These are phyloP conservation scores for Phytopythium chamaehyphon DNA, from an alignment of 352 stramenopile genomes.

Conservation along the genomic window DNA sequence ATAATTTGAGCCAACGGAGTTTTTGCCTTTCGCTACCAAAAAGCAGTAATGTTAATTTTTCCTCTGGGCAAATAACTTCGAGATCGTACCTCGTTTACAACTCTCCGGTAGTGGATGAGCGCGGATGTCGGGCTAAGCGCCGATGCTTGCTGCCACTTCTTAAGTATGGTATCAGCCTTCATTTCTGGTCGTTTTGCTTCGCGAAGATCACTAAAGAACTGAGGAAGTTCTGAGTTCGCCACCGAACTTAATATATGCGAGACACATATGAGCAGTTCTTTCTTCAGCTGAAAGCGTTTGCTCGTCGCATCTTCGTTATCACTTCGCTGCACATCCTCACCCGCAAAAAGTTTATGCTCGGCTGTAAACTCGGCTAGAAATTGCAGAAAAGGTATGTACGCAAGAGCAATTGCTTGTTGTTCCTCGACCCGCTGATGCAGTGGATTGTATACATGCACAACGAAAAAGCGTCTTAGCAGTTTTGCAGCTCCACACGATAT, in stretches of 20 bases:
- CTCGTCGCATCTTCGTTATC: slow-evolving; percentile 5
- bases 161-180: too few relatives aligned
- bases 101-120: slow-evolving; percentile 44
- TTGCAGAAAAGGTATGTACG: slow-evolving; percentile 54
- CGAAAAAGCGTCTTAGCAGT: slow-evolving; percentile 61
- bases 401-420: slow-evolving; percentile 55
- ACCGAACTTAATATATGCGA: slow-evolving; percentile 60
- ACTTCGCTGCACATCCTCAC: background rate
- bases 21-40: background rate
- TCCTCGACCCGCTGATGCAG: slow-evolving; percentile 31
- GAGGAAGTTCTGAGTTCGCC: slow-evolving; percentile 30
- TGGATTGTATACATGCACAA: slow-evolving; percentile 51
- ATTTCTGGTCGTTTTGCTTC: background rate
- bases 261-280: slow-evolving; percentile 62
- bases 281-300: slow-evolving; percentile 31
- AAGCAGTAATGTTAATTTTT: background rate
- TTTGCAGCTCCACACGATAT: slow-evolving; percentile 45
- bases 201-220: slow-evolving; percentile 29
- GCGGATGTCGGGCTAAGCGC: slow-evolving; percentile 36
- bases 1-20: too few relatives aligned
- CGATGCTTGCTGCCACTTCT: background rate
- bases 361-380: slow-evolving; percentile 45
- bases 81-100: slow-evolving; percentile 33
- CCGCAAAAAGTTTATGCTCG: slow-evolving; percentile 35
- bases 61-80: background rate